Conservation (phyloP, 768 basidiomycete species). For the Filobasidium wieringae region DNA sequence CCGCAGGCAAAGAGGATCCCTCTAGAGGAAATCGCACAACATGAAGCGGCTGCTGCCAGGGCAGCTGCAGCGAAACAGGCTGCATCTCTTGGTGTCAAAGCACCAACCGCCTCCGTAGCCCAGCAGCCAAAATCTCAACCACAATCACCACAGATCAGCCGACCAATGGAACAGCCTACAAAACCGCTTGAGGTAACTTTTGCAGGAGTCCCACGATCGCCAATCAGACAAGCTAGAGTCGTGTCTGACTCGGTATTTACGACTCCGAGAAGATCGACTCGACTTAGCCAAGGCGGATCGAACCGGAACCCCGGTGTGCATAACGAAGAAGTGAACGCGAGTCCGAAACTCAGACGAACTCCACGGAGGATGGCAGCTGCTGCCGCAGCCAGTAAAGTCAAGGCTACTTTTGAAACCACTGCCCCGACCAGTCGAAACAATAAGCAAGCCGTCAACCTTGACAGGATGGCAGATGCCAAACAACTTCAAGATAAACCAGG, state of each 20-base stretch:
- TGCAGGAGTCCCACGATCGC: neutral
- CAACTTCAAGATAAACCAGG: neutral
- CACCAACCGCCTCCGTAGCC: neutral
- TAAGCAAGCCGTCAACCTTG: neutral
- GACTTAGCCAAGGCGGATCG: constrained; percentile 9
- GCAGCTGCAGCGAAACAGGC: neutral
- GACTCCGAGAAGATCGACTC: constrained; percentile 13
- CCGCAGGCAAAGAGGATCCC: constrained; percentile 3
- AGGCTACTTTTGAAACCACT: neutral
- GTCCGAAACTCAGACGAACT: constrained; percentile 4
- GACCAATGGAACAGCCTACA: neutral
- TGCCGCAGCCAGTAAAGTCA: neutral
- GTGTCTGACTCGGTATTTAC: constrained; percentile 3
- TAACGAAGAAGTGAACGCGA: constrained; percentile 1
- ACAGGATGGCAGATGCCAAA: too few relatives aligned
- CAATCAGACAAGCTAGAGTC: neutral
- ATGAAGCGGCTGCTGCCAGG: neutral
- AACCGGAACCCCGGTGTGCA: neutral
- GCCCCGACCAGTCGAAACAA: neutral
- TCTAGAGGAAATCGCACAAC: neutral
- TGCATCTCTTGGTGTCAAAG: neutral
- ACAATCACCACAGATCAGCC: too few relatives aligned
- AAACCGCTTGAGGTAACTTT: neutral
- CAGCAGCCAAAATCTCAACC: neutral
- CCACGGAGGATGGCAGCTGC: constrained; percentile 1